Percentiles rank a stretch among this genome's conserved stretches.
These are phyloP conservation scores for Tothia fuscella DNA, from an alignment of 2,329 filamentous ascomycete genomes.

Conservation along the genomic window DNA sequence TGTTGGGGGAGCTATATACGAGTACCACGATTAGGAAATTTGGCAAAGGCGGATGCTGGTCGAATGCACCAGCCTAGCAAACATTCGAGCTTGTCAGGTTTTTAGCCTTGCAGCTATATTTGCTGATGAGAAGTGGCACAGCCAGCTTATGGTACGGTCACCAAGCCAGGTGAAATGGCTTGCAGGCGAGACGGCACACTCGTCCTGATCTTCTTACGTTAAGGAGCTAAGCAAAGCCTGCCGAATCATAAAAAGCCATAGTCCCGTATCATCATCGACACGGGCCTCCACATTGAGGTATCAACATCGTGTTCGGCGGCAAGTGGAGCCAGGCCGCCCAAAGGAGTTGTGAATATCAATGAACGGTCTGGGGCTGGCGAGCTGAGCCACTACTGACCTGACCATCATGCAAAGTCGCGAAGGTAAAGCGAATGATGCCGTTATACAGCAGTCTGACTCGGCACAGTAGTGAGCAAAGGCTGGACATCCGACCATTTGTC, in stretches of 20 bases:
- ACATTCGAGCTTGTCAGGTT: constrained; percentile 3
- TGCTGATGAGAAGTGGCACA: constrained; percentile 8
- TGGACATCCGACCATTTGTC: not conserved
- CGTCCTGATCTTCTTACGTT: not conserved
- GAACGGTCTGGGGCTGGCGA: no score
- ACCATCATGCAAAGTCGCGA: not conserved
- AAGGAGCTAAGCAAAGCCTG: constrained; percentile 3
- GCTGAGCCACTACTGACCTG: not conserved
- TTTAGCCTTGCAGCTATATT: constrained; percentile 8
- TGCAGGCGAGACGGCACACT: constrained; percentile 8
- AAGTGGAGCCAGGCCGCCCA: not conserved
- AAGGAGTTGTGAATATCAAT: not conserved
- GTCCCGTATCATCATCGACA: constrained; percentile 6
- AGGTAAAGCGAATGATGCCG: not conserved
- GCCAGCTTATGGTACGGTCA: constrained; percentile 1
- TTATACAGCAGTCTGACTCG: not conserved
- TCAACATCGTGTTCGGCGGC: constrained; percentile 7
- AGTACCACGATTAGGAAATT: not conserved
- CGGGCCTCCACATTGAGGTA: not conserved
- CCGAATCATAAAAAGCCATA: not conserved
- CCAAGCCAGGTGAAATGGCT: constrained; percentile 4
- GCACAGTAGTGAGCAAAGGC: not conserved
- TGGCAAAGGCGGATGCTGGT: constrained; percentile 2
- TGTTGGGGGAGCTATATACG: constrained; percentile 8
- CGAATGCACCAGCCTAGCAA: constrained; percentile 5